These are phyloP conservation scores for Kwoniella dejecticola DNA, from an alignment of 768 basidiomycete species.

Conservation along the genomic window DNA sequence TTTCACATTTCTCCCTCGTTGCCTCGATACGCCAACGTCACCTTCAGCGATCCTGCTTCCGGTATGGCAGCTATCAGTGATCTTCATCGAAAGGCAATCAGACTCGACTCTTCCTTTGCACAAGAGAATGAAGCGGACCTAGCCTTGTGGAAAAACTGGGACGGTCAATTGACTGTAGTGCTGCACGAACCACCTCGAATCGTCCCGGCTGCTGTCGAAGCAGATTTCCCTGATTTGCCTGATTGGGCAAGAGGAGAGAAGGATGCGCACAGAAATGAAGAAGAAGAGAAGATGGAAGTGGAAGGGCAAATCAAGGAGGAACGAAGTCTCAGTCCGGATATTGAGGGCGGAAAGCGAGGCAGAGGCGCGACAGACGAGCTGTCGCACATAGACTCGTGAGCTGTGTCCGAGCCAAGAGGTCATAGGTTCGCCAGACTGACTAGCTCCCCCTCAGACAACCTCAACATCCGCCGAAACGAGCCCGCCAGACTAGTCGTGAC, in stretches of 20 bases:
- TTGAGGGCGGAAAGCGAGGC: constrained; percentile 17
- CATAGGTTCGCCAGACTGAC: not conserved
- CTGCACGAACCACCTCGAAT: constrained; percentile 41
- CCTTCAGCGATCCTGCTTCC: constrained; percentile 35
- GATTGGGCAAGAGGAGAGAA: constrained; percentile 37
- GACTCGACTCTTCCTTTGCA: constrained; percentile 40
- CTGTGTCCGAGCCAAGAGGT: not conserved
- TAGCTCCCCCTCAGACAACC: not conserved
- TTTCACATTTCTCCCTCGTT: constrained; percentile 48
- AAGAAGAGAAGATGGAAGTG: constrained; percentile 24
- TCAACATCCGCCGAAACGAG: constrained; percentile 5
- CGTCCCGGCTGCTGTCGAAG: constrained; percentile 37
- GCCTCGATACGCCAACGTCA: constrained; percentile 52
- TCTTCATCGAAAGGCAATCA: constrained; percentile 46
- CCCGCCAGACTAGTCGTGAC: not conserved
- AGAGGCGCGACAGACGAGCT: not conserved
- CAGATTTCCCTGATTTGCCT: constrained; percentile 42
- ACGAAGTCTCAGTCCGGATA: constrained; percentile 16
- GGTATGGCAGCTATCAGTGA: constrained; percentile 38
- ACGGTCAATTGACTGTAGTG: constrained; percentile 43
- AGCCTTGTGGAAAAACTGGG: constrained; percentile 48
- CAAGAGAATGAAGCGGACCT: constrained; percentile 37
- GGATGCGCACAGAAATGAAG: constrained; percentile 15
- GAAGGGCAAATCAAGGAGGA: constrained; percentile 26
- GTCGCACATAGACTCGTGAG: constrained; percentile 3